Base-by-base conservation (phyloP, 768 basidiomycete genomes). In the Steccherinum ochraceum region DNA sequence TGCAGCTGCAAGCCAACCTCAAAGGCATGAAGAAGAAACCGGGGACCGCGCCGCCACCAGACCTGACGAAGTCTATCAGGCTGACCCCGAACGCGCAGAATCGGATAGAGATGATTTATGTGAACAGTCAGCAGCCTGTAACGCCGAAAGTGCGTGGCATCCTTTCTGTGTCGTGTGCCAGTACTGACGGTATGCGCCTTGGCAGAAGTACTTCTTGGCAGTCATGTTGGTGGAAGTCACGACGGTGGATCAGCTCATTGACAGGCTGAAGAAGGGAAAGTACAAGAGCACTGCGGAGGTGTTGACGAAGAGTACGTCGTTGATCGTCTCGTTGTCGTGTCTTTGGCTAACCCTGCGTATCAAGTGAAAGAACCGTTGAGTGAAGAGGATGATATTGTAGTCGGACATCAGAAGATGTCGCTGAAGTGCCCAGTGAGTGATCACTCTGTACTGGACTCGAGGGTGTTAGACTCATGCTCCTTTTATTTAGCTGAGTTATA, bases 21-120 rank as follows among this genome's bases (percentile, higher is more conserved):
- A 92, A 92, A 65, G 93, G 93, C 3, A 69, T 95, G 64, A 96
- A 96, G 77, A 96, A 96, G 74, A 93, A 89, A 59, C 87, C 91
- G 24, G 93, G 93, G 2, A 94, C 90, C 40, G 89, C 92, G 1
- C 91, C 93, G n/a, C 93, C 93, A 4, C 84, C 91, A 1, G 86
- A 93, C 63, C 64, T 83, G 48, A 70, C 72, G 24, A 72, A 64
- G 56, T 57, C 65, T 40, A 62, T 75, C 16, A 65, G 72, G 50
- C 58, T 79, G 26, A 69, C 70, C 35, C 70, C 72, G 56, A 70
- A 72, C 52, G 65, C 73, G 41, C 68, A 70, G 27, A 93, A 91
- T 63, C 79, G 81, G 35, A 71, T 93, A 13, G 91, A 93, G 57
- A 89, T 93, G 79, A 80, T 92, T 2, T 93, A 93, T 64, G 86